Base-by-base conservation (phyloP, 257 asterid species). In the Primulina huaijiensis region DNA sequence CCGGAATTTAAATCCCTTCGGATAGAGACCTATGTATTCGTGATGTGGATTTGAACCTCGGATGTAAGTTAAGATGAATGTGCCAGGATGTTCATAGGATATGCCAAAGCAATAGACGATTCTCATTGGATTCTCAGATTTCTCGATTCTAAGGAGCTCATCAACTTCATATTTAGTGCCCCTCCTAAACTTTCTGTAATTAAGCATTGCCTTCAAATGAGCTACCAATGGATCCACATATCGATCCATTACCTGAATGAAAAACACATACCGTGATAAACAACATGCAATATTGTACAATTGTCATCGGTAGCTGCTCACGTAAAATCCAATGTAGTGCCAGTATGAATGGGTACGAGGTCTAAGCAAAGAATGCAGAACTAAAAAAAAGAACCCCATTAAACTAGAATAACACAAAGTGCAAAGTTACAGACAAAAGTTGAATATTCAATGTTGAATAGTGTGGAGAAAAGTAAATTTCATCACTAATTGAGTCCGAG, bases 1-100 rank as follows among this genome's bases (percentile, higher is more conserved):
- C 17, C 99, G 85, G 77, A 83, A 94, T 87, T 88, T 94, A 76
- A 91, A 85, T 43, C 99, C 99, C 79, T 94, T 94, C 1, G 97
- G 99, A 52, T 94, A 91, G 33, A 94, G 80, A 67, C 97, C 97
- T 58, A 94, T 82, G 86, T 91, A 91, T 75, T 94, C 99, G 6
- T 94, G 97, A 78, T 89, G 97, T 23, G 99, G 99, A 82, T 86
- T 94, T 55, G 96, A 80, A 82, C 95, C 88, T n/a, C 97, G 83
- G 70, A 94, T 86, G 78, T 86, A 91, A 37, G 99, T 91, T 71
- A 94, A 82, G 65, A 94, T 88, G 71, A 94, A 89, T 34, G 97
- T 94, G 74, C 99, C 99, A 31, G 99, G 99, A 82, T 94, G 96
- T 72, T 94, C 97, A 64, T 94, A 95, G 74, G 86, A 94, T 82